A percentile compares a stretch with the other conserved stretches of the same genome.
Evolutionary conservation across 2,329 filamentous ascomycete genomes (phyloP).

Genomic region (Gremmenia infestans): DNA sequence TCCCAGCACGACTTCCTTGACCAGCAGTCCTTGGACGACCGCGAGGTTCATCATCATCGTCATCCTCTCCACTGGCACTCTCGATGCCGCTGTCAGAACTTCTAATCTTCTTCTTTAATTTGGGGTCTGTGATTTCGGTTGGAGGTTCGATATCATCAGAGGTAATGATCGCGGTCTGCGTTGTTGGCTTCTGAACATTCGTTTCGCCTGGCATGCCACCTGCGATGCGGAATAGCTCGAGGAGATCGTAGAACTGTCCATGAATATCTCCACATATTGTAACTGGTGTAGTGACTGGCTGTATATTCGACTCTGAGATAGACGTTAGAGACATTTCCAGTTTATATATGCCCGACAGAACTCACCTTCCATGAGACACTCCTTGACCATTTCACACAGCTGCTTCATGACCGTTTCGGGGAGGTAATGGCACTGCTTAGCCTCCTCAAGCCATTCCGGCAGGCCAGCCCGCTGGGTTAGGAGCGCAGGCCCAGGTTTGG

Average conservation of each 20-base stretch:
- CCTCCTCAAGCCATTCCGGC: slow-evolving; percentile 94
- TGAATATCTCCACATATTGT: slow-evolving; percentile 98
- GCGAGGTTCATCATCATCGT: slow-evolving; percentile 45
- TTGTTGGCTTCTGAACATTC: slow-evolving; percentile 62
- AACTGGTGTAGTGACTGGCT: slow-evolving; percentile 93
- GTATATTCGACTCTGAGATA: slow-evolving; percentile 85
- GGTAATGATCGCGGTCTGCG: slow-evolving; percentile 69
- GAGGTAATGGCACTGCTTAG: slow-evolving; percentile 95
- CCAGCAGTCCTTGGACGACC: slow-evolving; percentile 39
- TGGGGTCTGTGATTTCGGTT: slow-evolving; percentile 80
- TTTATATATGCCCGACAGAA: slow-evolving; percentile 4
- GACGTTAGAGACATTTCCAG: slow-evolving; percentile 17
- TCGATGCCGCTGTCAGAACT: slow-evolving; percentile 48
- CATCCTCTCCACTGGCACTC: slow-evolving; percentile 45
- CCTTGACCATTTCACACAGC: slow-evolving; percentile 97
- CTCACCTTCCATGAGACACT: slow-evolving; percentile 94
- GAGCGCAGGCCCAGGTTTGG: slow-evolving; percentile 86
- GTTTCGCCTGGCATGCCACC: slow-evolving; percentile 92
- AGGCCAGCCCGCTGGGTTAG: slow-evolving; percentile 78
- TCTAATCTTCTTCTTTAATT: slow-evolving; percentile 79
- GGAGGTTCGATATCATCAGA: slow-evolving; percentile 92
- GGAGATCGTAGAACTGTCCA: slow-evolving; percentile 95
- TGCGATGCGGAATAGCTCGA: slow-evolving; percentile 93
- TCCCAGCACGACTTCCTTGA: slow-evolving; percentile 40
- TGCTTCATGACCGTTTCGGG: slow-evolving; percentile 98